Evolutionary conservation across 2,329 filamentous ascomycete species (phyloP), one percentile per base, ranked within the genome.

Genomic region (Colletotrichum cereale): DNA sequence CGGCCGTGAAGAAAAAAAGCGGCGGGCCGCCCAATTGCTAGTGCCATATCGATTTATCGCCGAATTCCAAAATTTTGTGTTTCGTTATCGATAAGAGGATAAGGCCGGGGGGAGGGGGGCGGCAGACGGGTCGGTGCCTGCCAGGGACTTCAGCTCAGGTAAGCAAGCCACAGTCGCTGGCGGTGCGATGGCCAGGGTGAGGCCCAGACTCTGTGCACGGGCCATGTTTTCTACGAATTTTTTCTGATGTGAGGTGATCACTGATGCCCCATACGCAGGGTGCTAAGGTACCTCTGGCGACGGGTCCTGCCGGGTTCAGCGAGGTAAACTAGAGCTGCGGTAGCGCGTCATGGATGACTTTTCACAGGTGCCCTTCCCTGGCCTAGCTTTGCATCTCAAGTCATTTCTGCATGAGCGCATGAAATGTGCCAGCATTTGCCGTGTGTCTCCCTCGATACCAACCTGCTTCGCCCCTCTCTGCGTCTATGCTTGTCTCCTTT

Each of bases 261-360:
- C n/a, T n/a, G n/a, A 63, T 38, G 65, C 58, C 68, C 58, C 65
- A 63, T 60, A 58, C 52, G 36, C 38, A 47, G 21, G 8, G 10
- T 47, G 44, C 21, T 50, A 62, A 57, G 63, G 67, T 62, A 44
- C 57, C 67, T 62, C 47, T 58, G 53, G 66, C 5, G 58, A 72
- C 60, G 69, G 65, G 64, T 67, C 68, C 68, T 42, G 57, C 64
- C 65, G 68, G 68, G 68, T 71, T 71, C 68, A 71, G 62, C 62
- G 62, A 69, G n/a, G 62, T 66, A 47, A 47, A 47, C 44, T 47
- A 66, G 36, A 69, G 69, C 63, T 62, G 60, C 73, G 73, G 73
- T 75, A 75, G 78, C 80, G 81, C 81, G 81, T 82, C 81, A 82
- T 82, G 79, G 77, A 80, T 76, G 76, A 77, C 76, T 80, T 79